phyloP scores from a whole-genome alignment of 1,139 yeast species.

The Geotrichum klebahnii region DNA sequence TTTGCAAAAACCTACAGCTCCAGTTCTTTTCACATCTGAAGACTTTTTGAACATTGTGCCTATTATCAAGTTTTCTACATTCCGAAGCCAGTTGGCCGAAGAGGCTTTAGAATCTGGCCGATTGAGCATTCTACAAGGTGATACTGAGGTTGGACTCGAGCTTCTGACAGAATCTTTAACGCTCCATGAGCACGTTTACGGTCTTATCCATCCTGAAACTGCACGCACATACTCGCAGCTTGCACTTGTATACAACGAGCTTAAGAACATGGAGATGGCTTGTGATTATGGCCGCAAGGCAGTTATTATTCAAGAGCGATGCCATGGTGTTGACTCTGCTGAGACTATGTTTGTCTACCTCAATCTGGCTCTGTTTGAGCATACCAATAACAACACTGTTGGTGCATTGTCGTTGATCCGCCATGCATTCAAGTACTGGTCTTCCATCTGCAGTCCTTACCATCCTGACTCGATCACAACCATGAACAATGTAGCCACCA shows the following conservation, averaged over 20 bases:
- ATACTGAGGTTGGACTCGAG: conserved; percentile 36
- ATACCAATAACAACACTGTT: conserved; percentile 53
- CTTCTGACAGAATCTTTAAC: conserved; percentile 66
- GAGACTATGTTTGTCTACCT: conserved; percentile 70
- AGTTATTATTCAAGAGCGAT: conserved; percentile 70
- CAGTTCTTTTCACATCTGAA: conserved; percentile 36
- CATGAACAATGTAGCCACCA: conserved; percentile 59
- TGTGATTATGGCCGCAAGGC: conserved; percentile 68
- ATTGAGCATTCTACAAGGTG: conserved; percentile 32
- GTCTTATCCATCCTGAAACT: conserved; percentile 64
- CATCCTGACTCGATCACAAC: conserved; percentile 71
- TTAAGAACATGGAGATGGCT: conserved; percentile 46
- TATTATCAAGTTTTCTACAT: conserved; percentile 62
- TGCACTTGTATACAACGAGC: neutral
- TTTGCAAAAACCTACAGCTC: neutral
- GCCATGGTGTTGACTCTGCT: conserved; percentile 72
- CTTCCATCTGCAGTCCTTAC: conserved; percentile 48
- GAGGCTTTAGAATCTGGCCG: conserved; percentile 64
- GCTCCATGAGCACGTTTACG: conserved; percentile 78
- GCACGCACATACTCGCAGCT: neutral
- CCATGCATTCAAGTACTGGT: conserved; percentile 60
- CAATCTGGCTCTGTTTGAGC: conserved; percentile 72
- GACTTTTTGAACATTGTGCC: conserved; percentile 74
- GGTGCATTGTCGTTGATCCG: conserved; percentile 62
- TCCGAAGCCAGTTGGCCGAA: conserved; percentile 63